A percentile compares a stretch with the other conserved stretches of the same genome.
Conservation (phyloP, 148 eudicot species). For the Dianthus caryophyllus region DNA sequence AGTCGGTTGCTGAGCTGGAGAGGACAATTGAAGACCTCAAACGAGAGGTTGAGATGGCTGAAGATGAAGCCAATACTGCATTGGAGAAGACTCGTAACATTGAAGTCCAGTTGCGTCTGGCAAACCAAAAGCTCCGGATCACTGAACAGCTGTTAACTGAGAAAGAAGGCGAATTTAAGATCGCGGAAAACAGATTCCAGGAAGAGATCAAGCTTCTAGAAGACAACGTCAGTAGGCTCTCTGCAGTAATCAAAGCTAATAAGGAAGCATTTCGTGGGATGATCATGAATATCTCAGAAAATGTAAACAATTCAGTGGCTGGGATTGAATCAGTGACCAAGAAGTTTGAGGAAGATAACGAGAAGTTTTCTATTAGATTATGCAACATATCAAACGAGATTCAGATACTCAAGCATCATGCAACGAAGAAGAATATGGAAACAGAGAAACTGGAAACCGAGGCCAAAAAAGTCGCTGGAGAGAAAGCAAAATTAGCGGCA, state of each 20-base stretch:
- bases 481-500: constrained; percentile 30
- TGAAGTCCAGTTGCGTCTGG: constrained; percentile 75
- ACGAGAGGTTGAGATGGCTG: constrained; percentile 74
- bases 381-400: constrained; percentile 50
- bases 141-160: constrained; percentile 76
- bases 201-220: constrained; percentile 50
- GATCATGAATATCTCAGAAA: constrained; percentile 42
- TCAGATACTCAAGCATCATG: constrained; percentile 46
- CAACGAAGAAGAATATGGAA: constrained; percentile 36
- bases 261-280: constrained; percentile 48
- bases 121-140: constrained; percentile 79
- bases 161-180: constrained; percentile 50
- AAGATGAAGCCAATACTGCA: constrained; percentile 56
- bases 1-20: constrained; percentile 50
- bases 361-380: constrained; percentile 43
- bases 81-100: constrained; percentile 55
- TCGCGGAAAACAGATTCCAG: constrained; percentile 40
- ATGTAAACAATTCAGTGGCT: constrained; percentile 36
- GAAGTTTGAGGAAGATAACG: constrained; percentile 68
- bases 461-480: constrained; percentile 30
- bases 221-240: constrained; percentile 37
- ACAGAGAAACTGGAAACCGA: constrained; percentile 31
- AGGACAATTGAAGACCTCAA: constrained; percentile 67
- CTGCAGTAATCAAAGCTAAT: constrained; percentile 32
- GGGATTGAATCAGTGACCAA: constrained; percentile 48